Percentiles rank a stretch among this genome's conserved stretches.
Conservation (phyloP, 371 early-diverging fungal species). For the Dinochytrium kinnereticum region DNA sequence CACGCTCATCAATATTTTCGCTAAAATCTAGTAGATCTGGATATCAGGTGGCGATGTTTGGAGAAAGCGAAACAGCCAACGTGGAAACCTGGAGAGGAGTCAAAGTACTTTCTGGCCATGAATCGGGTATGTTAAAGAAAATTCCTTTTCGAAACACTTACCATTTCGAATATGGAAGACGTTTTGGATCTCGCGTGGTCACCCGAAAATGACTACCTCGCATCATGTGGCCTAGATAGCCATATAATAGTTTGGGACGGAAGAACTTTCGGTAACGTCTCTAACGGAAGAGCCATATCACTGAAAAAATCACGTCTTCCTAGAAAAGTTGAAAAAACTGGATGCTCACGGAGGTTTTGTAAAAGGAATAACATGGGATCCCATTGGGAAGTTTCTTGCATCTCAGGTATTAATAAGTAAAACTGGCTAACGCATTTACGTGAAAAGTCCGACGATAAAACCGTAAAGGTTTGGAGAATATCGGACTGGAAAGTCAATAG, state of each 20-base stretch:
- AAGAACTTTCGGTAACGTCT: slow-evolving; percentile 68
- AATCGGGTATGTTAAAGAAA: slow-evolving; percentile 70
- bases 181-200: slow-evolving; percentile 96
- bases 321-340: slow-evolving; percentile 51
- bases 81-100: slow-evolving; percentile 80
- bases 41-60: slow-evolving; percentile 9
- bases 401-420: slow-evolving; percentile 70
- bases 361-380: slow-evolving; percentile 97
- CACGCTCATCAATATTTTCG: background rate
- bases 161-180: slow-evolving; percentile 57
- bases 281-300: background rate
- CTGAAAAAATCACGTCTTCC: background rate
- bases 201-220: slow-evolving; percentile 81
- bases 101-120: slow-evolving; percentile 87
- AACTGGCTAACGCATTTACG: background rate
- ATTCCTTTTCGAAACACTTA: background rate
- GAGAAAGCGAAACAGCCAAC: slow-evolving; percentile 40
- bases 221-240: slow-evolving; percentile 91
- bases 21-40: slow-evolving; percentile 23
- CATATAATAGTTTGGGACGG: slow-evolving; percentile 85
- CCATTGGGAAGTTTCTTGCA: slow-evolving; percentile 90
- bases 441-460: slow-evolving; percentile 86
- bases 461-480: slow-evolving; percentile 84
- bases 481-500: slow-evolving; percentile 83
- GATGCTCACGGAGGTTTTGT: slow-evolving; percentile 87